phyloP scores from a whole-genome alignment of 345 rosid genomes.

The Nephelium lappaceum region DNA sequence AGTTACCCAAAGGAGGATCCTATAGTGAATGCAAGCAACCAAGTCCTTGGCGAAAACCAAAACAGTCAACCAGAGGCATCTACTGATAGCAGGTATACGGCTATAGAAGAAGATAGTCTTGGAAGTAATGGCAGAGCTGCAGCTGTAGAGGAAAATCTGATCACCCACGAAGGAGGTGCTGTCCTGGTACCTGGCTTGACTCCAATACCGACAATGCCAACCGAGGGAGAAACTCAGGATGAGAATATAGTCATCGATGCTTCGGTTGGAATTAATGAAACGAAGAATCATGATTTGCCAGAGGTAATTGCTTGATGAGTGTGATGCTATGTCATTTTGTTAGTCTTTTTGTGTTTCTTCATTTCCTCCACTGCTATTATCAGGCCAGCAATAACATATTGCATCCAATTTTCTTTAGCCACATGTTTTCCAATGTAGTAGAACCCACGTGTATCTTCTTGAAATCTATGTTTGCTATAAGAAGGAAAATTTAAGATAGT shows the following conservation, averaged over 20 bases:
- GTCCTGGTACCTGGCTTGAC: conserved; percentile 76
- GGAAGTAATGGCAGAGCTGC: conserved; percentile 21
- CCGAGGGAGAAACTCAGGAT: conserved; percentile 24
- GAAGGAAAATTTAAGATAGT: conserved; percentile 1
- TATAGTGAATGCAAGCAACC: conserved; percentile 18
- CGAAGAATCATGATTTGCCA: conserved; percentile 27
- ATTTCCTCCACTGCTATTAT: not conserved
- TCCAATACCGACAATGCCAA: conserved; percentile 27
- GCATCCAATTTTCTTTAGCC: conserved; percentile 7
- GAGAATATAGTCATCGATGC: conserved; percentile 34
- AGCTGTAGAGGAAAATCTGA: conserved; percentile 32
- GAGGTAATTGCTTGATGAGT: conserved; percentile 63
- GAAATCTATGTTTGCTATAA: conserved; percentile 11
- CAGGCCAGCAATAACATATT: conserved; percentile 12
- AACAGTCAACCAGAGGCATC: conserved; percentile 23
- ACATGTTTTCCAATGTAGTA: conserved; percentile 11
- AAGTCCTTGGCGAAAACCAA: conserved; percentile 23
- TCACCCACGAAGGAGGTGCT: conserved; percentile 44
- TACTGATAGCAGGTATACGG: conserved; percentile 7
- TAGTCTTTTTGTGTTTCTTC: not conserved
- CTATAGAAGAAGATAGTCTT: conserved; percentile 2
- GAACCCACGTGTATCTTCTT: conserved; percentile 26
- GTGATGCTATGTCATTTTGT: conserved; percentile 23
- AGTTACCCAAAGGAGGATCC: conserved; percentile 29
- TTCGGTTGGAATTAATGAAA: conserved; percentile 34